Evolutionary conservation across 1,139 yeast genomes (phyloP).

Genomic region (Wickerhamiella pararugosa): DNA sequence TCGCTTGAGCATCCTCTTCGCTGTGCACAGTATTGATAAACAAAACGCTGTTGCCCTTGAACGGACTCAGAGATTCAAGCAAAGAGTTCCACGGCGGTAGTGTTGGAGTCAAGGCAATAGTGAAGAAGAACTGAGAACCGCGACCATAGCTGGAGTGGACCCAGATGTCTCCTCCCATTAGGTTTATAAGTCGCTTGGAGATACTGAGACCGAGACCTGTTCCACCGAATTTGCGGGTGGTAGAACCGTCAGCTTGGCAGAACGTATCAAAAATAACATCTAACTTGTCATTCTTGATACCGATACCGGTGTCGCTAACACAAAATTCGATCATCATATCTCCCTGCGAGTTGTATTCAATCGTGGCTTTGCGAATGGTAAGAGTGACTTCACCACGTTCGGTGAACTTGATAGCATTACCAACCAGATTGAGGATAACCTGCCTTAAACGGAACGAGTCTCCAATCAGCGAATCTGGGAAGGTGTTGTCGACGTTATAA

Average conservation of each 20-base stretch:
- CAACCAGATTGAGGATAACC: slow-evolving; percentile 68
- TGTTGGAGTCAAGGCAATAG: slow-evolving; percentile 65
- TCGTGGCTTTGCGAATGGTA: slow-evolving; percentile 26
- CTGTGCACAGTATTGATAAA: slow-evolving; percentile 55
- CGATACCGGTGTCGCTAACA: slow-evolving; percentile 81
- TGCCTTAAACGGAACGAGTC: slow-evolving; percentile 77
- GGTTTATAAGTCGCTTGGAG: slow-evolving; percentile 69
- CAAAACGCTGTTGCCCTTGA: slow-evolving; percentile 51
- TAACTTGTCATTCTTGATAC: slow-evolving; percentile 68
- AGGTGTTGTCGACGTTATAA: slow-evolving; percentile 69
- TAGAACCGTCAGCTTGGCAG: slow-evolving; percentile 87
- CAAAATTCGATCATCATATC: slow-evolving; percentile 65
- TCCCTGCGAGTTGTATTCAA: slow-evolving; percentile 26
- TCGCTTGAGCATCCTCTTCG: slow-evolving; percentile 34
- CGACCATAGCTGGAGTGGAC: slow-evolving; percentile 68
- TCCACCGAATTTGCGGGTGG: slow-evolving; percentile 85
- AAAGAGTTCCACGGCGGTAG: slow-evolving; percentile 47
- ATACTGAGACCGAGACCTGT: slow-evolving; percentile 78
- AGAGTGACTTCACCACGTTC: slow-evolving; percentile 56
- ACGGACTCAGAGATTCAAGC: slow-evolving; percentile 58
- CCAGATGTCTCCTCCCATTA: slow-evolving; percentile 87
- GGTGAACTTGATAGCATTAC: slow-evolving; percentile 79
- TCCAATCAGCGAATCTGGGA: slow-evolving; percentile 76
- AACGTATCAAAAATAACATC: slow-evolving; percentile 77
- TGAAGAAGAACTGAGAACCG: slow-evolving; percentile 71